Base-by-base conservation (phyloP, 208 protist genomes). In the Trypanosomatidae sp. region DNA sequence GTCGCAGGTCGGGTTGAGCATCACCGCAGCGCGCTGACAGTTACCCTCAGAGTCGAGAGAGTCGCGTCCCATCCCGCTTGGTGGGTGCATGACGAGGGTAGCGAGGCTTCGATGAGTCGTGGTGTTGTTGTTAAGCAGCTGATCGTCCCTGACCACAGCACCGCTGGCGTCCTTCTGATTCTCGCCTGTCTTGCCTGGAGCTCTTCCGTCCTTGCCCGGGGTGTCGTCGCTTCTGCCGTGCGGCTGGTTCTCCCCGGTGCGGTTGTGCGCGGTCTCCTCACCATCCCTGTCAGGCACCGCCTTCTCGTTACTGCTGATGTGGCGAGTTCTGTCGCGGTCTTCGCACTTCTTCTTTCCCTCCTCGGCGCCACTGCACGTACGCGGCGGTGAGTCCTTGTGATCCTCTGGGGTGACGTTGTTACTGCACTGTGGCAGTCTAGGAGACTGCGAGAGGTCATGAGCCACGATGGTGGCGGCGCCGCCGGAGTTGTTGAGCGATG, bases 271-370 rank as follows among this genome's bases (percentile, higher is more conserved):
- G 10, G 49, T 60, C 52, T 30, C n/a, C 59, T 66, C 53, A n/a
- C 3, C 62, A 28, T 75, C 74, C 3, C 49, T 59, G 55, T 28
- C 41, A 25, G 56, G n/a, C 64, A 80, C 25, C 2, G 71, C 55
- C 68, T 84, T 75, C 6, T 67, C 77, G 71, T 41, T 70, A 62
- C 79, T 74, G 43, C 79, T 74, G 43, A 55, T 77, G 74, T 33
- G 66, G 62, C 68, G 49, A 8, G 66, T 69, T 68, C 76, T 78
- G 72, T 72, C 58, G 62, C 62, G 28, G 33, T 41, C 74, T 55
- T 58, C 50, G 41, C 36, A 13, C 56, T 71, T 66, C 28, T 43
- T 50, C 28, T 43, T 50, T 10, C 25, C 62, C 74, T 73, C 67
- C 22, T 30, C 47, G 10, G 49, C 49, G 15, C 19, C n/a, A 43